Evolutionary conservation across 441 rosid species (phyloP).

Genomic region (Erodium moschatum): DNA sequence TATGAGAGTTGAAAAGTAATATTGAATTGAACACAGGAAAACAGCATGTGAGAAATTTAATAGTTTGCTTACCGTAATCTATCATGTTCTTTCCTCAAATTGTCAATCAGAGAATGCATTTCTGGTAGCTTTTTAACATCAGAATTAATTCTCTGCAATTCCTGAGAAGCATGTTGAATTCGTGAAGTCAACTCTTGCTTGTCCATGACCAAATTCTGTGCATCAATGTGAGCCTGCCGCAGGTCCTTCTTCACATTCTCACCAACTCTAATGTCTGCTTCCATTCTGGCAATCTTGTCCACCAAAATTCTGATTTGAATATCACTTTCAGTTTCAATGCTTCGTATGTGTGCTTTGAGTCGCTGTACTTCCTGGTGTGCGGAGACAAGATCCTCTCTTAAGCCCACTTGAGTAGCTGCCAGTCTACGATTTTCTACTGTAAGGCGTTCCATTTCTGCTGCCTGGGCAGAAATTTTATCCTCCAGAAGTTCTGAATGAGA

Average conservation of each 20-base stretch:
- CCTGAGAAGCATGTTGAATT: slow-evolving; percentile 45
- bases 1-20: background rate
- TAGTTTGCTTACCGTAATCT: slow-evolving; percentile 46
- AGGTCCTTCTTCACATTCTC: slow-evolving; percentile 58
- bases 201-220: slow-evolving; percentile 47
- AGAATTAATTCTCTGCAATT: slow-evolving; percentile 38
- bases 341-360: slow-evolving; percentile 53
- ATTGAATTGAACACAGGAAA: background rate
- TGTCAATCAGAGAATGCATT: slow-evolving; percentile 48
- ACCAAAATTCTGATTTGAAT: slow-evolving; percentile 54
- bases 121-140: slow-evolving; percentile 43
- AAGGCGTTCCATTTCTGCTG: slow-evolving; percentile 58
- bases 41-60: background rate
- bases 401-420: slow-evolving; percentile 40
- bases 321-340: slow-evolving; percentile 63
- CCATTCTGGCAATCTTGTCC: slow-evolving; percentile 57
- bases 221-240: slow-evolving; percentile 56
- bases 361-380: slow-evolving; percentile 50
- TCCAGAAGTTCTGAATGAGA: slow-evolving; percentile 44
- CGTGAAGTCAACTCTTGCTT: slow-evolving; percentile 47
- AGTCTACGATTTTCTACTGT: slow-evolving; percentile 51
- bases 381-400: slow-evolving; percentile 47
- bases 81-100: slow-evolving; percentile 51
- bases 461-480: slow-evolving; percentile 60
- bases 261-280: slow-evolving; percentile 41